These are phyloP conservation scores for Fusarium dlaminii DNA, from an alignment of 2,329 filamentous ascomycete genomes.

Conservation along the genomic window DNA sequence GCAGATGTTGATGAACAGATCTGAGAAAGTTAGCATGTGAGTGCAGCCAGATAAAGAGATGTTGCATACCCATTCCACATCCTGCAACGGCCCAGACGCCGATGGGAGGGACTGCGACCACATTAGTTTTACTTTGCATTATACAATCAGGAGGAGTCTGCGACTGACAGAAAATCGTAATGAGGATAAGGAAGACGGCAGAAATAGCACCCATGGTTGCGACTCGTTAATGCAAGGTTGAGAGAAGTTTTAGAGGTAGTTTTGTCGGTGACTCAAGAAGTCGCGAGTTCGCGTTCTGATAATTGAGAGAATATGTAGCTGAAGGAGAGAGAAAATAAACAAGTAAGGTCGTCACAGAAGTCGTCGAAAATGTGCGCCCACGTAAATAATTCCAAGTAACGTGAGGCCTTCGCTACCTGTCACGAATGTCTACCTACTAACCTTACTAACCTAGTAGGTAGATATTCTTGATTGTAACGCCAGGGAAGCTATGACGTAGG, in stretches of 20 bases:
- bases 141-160: background rate
- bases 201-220: constrained; percentile 60
- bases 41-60: background rate
- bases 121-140: constrained; percentile 29
- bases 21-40: constrained; percentile 41
- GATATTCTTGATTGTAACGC: background rate
- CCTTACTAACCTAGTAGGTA: too few species aligned
- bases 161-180: constrained; percentile 63
- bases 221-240: constrained; percentile 8
- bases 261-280: background rate
- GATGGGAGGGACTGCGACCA: constrained; percentile 68
- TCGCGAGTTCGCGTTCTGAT: background rate
- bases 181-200: constrained; percentile 59
- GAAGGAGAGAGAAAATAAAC: background rate
- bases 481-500: constrained; percentile 19
- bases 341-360: background rate
- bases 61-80: constrained; percentile 62
- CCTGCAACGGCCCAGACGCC: constrained; percentile 72
- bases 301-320: background rate
- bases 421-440: background rate
- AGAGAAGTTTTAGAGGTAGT: background rate
- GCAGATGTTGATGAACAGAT: constrained; percentile 73
- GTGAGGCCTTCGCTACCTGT: constrained; percentile 8
- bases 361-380: constrained; percentile 4
- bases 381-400: constrained; percentile 18